These are phyloP conservation scores for Pseudophaeomoniella oleicola DNA, from an alignment of 2,329 filamentous ascomycete species.

Conservation along the genomic window DNA sequence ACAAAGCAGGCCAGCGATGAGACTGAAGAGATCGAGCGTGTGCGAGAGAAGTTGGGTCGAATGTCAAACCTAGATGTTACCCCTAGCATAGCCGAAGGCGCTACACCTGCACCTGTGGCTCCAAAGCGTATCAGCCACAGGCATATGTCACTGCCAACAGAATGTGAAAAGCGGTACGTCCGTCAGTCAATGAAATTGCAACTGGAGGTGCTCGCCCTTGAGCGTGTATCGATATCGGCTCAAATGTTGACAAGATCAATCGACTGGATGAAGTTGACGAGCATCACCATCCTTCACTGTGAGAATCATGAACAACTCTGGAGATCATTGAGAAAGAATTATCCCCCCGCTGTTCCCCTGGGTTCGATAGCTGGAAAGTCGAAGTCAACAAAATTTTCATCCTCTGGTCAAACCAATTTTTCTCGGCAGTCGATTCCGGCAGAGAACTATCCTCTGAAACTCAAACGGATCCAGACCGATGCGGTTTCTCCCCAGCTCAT, in stretches of 20 bases:
- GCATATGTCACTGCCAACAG: neutral
- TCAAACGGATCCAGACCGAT: constrained; percentile 66
- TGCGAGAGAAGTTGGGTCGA: too few relatives aligned
- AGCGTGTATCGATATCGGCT: constrained; percentile 59
- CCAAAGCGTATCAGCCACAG: neutral
- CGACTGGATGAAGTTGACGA: constrained; percentile 60
- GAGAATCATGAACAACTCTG: constrained; percentile 59
- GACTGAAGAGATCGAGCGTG: too few relatives aligned
- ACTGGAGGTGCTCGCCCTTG: constrained; percentile 59
- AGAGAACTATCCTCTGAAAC: constrained; percentile 45
- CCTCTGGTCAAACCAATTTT: constrained; percentile 48
- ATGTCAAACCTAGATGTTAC: too few relatives aligned
- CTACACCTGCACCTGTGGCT: constrained; percentile 9
- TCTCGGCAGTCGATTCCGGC: constrained; percentile 5
- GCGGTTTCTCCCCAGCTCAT: constrained; percentile 54
- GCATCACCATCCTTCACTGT: constrained; percentile 60
- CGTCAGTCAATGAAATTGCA: constrained; percentile 35
- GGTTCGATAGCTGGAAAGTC: constrained; percentile 6
- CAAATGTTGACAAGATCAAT: constrained; percentile 55
- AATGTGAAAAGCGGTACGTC: neutral
- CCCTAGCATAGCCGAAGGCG: too few relatives aligned
- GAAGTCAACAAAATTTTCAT: constrained; percentile 30
- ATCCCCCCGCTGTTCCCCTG: constrained; percentile 27
- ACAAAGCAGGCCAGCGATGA: too few relatives aligned
- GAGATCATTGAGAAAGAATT: constrained; percentile 54